Percentiles rank a stretch among this genome's conserved stretches.
Conservation (phyloP, 192 early-diverging fungal genomes). For the Gaertneriomyces semiglobifer region DNA sequence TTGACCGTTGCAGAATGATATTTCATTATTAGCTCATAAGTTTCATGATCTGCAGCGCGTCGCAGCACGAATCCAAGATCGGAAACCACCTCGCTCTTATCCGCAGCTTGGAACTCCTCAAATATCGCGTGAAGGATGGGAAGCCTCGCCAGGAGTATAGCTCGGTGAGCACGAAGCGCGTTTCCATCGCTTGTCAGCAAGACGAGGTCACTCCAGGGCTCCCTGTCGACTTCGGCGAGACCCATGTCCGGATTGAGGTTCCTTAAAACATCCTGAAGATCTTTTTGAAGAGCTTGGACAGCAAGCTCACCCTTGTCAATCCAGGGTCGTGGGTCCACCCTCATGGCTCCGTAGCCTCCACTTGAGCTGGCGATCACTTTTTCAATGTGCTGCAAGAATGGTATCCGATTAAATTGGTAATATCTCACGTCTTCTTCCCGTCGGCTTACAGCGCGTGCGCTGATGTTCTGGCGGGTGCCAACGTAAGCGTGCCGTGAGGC, state of each 20-base stretch:
- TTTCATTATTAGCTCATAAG: no score
- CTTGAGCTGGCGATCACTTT: slow-evolving; percentile 55
- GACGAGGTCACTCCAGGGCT: slow-evolving; percentile 34
- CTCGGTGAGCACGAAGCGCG: slow-evolving; percentile 43
- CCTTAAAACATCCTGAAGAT: neutral
- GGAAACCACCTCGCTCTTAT: no score
- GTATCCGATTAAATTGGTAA: slow-evolving; percentile 56
- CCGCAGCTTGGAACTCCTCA: no score
- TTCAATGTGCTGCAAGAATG: slow-evolving; percentile 57
- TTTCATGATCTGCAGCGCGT: no score
- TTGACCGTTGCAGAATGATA: no score
- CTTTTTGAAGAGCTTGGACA: no score
- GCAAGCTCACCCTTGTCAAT: slow-evolving; percentile 6
- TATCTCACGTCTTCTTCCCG: slow-evolving; percentile 18
- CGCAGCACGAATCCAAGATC: no score
- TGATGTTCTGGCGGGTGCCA: slow-evolving; percentile 38
- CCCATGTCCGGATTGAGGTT: slow-evolving; percentile 24
- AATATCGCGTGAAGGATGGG: no score
- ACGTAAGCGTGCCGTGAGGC: slow-evolving; percentile 62
- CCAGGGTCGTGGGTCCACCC: slow-evolving; percentile 47
- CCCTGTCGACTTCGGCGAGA: no score
- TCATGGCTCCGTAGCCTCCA: slow-evolving; percentile 63
- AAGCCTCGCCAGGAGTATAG: slow-evolving; percentile 29
- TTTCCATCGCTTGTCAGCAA: slow-evolving; percentile 38
- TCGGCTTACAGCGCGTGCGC: neutral